Evolutionary conservation across 192 early-diverging fungal genomes (phyloP), one percentile per base, ranked within the genome.

Genomic region (Coemansia sp.): DNA sequence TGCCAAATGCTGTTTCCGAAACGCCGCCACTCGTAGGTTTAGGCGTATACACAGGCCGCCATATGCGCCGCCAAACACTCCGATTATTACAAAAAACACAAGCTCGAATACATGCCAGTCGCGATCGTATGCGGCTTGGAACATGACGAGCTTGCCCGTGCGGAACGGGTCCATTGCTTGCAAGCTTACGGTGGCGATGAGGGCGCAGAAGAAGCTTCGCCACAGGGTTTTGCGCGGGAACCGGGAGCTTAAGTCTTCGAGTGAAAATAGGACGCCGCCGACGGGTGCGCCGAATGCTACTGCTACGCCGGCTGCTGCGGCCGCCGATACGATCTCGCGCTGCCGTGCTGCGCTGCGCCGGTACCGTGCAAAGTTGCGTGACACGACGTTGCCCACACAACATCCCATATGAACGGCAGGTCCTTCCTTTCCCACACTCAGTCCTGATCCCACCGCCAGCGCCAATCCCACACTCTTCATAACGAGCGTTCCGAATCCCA

Each of bases 91-190:
- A 26, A 95, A 89, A 64, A 96, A 87, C 9, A 91, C 62, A 7
- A 93, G 74, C 77, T 98, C 96, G 71, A 97, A 96, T 36, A 89
- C 89, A 72, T 95, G 94, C 96, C 96, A 99, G 53, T 93, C 90
- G 51, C 93, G 81, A 66, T 94, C 92, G 66, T 95, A 92, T 19
- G 86, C 85, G 10, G 94, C 93, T 75, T 98, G 94, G 74, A 98
- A 99, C 87, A 95, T 87, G 38, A 97, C 96, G 17, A 97, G 72
- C 78, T 98, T 99, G 37, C 95, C 95, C 6, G 95, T 97, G 44
- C 96, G 82, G 64, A 96, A 96, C 11, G 97, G 97, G 71, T 99
- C 93, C 83, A 94, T 88, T 1, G 86, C 88, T 82, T 91, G 90
- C 25, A 99, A 74, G 14, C 92, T 92, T 21, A 96, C 88, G 1